Percentiles rank a stretch among this genome's conserved stretches.
Evolutionary conservation across 192 early-diverging fungal species (phyloP).

Genomic region (Coemansia sp.): DNA sequence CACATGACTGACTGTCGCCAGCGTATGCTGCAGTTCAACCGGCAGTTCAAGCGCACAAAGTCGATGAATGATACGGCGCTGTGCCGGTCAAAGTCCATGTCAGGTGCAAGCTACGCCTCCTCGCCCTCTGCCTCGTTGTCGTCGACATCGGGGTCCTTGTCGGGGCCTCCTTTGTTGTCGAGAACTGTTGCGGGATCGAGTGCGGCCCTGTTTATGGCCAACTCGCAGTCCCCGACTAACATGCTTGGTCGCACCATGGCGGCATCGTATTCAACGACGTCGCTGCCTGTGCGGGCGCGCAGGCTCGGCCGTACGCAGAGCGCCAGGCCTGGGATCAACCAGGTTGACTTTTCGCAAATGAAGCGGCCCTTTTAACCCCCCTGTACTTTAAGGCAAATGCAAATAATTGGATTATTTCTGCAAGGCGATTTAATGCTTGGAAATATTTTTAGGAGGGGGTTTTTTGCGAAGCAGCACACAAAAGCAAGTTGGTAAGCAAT

Average conservation of each 20-base stretch:
- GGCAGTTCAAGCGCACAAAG: conserved; percentile 61
- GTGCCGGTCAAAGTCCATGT: conserved; percentile 9
- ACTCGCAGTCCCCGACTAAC: conserved; percentile 30
- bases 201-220: conserved; percentile 15
- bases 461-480: too few species aligned
- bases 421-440: too few species aligned
- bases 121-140: neutral
- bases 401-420: neutral
- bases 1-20: conserved; percentile 57
- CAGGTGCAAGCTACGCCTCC: neutral
- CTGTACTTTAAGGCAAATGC: neutral
- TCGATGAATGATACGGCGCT: conserved; percentile 47
- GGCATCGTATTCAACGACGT: conserved; percentile 20
- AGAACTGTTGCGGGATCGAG: conserved; percentile 10
- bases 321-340: conserved; percentile 44
- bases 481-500: too few species aligned
- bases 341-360: conserved; percentile 36
- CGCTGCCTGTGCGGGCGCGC: conserved; percentile 25
- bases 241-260: neutral
- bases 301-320: conserved; percentile 47
- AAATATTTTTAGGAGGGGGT: too few species aligned
- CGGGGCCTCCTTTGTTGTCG: neutral
- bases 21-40: conserved; percentile 57
- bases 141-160: neutral
- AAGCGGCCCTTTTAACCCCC: neutral